Percentiles rank a stretch among this genome's conserved stretches.
These are phyloP conservation scores for Phellinidium pouzarii DNA, from an alignment of 1,284 basidiomycete genomes.

Conservation along the genomic window DNA sequence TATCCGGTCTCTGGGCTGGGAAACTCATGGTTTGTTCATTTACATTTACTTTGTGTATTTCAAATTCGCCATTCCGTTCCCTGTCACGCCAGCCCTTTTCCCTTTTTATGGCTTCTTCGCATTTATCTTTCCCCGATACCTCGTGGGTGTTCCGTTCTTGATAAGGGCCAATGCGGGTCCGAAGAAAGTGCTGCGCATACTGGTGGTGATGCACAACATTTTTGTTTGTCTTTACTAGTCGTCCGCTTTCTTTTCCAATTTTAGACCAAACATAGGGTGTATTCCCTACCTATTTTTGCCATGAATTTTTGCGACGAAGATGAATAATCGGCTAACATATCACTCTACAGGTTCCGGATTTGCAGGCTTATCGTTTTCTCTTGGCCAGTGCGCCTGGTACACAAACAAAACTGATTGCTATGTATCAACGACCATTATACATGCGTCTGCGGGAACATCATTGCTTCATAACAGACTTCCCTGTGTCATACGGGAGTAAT, in stretches of 20 bases:
- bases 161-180: neutral
- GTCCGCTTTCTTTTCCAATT: too few species aligned
- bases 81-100: too few species aligned
- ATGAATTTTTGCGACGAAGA: neutral
- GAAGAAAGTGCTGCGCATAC: too few species aligned
- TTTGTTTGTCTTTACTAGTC: too few species aligned
- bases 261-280: too few species aligned
- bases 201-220: too few species aligned
- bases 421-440: conserved; percentile 33
- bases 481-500: conserved; percentile 29
- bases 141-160: neutral
- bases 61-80: neutral
- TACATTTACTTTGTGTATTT: neutral
- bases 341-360: conserved; percentile 23
- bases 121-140: neutral
- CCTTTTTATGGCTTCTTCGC: neutral
- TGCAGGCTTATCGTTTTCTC: conserved; percentile 23
- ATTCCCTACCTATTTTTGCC: too few species aligned
- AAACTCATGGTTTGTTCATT: conserved; percentile 11
- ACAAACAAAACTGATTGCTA: conserved; percentile 20
- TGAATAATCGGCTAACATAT: neutral
- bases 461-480: conserved; percentile 33
- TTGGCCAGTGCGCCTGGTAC: conserved; percentile 23
- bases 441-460: conserved; percentile 40
- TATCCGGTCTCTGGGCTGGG: conserved; percentile 11